A percentile compares a stretch with the other conserved stretches of the same genome.
phyloP scores from a whole-genome alignment of 768 basidiomycete genomes.

The Leucosporidium yakuticum region DNA sequence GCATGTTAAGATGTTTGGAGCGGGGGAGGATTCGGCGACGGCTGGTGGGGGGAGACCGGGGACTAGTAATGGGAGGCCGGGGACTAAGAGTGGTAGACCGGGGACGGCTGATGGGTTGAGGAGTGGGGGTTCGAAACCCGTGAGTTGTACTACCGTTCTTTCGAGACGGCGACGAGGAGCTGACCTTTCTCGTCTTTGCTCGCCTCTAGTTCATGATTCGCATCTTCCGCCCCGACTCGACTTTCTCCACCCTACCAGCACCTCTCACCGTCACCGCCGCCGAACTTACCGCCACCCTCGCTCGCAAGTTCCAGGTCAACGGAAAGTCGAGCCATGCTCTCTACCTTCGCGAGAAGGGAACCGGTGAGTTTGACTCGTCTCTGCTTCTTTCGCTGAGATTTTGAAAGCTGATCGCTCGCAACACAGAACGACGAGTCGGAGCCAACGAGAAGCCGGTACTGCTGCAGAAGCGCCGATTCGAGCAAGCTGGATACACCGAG shows the following conservation, averaged over 20 bases:
- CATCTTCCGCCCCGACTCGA: constrained; percentile 67
- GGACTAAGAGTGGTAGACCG: constrained; percentile 4
- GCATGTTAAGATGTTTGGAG: constrained; percentile 2
- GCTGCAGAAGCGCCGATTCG: constrained; percentile 72
- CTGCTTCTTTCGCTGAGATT: constrained; percentile 46
- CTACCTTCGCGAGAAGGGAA: constrained; percentile 53
- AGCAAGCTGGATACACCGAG: constrained; percentile 79
- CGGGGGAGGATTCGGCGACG: neutral
- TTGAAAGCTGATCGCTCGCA: neutral
- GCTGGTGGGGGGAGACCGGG: constrained; percentile 2
- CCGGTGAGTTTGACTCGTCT: constrained; percentile 44
- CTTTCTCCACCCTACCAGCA: constrained; percentile 65
- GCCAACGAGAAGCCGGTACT: constrained; percentile 75
- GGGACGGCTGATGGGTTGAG: constrained; percentile 22
- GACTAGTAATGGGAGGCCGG: constrained; percentile 4
- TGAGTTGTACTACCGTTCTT: neutral
- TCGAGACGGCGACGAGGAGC: neutral
- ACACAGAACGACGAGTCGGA: constrained; percentile 71
- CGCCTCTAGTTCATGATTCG: constrained; percentile 53
- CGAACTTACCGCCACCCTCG: constrained; percentile 59
- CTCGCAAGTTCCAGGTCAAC: constrained; percentile 51
- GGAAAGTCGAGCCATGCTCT: constrained; percentile 30
- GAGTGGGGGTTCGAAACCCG: constrained; percentile 22
- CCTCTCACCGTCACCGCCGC: constrained; percentile 61
- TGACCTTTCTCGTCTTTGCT: neutral